Percentiles rank a stretch among this genome's conserved stretches.
These are phyloP conservation scores for Pleurotus tuoliensis DNA, from an alignment of 768 basidiomycete species.

Conservation along the genomic window DNA sequence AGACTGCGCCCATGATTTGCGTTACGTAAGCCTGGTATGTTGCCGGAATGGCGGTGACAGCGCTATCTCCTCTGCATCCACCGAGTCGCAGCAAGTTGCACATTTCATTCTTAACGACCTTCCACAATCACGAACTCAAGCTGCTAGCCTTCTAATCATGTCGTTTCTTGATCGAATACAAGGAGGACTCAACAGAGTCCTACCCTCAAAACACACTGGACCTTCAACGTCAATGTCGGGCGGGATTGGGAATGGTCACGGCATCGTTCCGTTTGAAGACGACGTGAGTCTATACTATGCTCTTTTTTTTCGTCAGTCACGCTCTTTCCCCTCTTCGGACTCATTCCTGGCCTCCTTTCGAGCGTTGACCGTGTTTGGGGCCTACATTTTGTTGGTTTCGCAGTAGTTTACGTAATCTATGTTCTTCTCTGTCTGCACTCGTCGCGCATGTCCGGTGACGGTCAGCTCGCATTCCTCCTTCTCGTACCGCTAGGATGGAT, in stretches of 20 bases:
- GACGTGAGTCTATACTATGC: conserved; percentile 50
- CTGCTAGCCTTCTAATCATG: conserved; percentile 31
- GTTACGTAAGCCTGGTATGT: neutral
- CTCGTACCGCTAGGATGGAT: conserved; percentile 63
- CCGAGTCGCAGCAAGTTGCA: neutral
- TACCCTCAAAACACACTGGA: conserved; percentile 37
- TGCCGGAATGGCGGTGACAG: neutral
- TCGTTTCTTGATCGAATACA: conserved; percentile 54
- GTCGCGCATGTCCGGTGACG: conserved; percentile 35
- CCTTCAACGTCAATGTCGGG: conserved; percentile 39
- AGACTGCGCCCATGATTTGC: neutral
- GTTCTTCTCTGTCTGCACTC: conserved; percentile 32
- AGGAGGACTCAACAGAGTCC: conserved; percentile 41
- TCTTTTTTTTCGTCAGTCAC: neutral
- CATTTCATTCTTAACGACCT: neutral
- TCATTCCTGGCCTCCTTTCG: conserved; percentile 9
- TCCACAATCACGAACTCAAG: neutral
- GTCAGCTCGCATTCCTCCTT: conserved; percentile 58
- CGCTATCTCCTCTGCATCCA: neutral
- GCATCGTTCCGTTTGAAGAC: conserved; percentile 61
- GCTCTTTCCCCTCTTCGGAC: conserved; percentile 10
- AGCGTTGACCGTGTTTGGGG: neutral
- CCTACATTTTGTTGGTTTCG: conserved; percentile 8
- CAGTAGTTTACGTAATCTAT: conserved; percentile 41
- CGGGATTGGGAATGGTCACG: conserved; percentile 58